phyloP scores from a whole-genome alignment of 257 asterid species.

The Nicotiana knightiana region DNA sequence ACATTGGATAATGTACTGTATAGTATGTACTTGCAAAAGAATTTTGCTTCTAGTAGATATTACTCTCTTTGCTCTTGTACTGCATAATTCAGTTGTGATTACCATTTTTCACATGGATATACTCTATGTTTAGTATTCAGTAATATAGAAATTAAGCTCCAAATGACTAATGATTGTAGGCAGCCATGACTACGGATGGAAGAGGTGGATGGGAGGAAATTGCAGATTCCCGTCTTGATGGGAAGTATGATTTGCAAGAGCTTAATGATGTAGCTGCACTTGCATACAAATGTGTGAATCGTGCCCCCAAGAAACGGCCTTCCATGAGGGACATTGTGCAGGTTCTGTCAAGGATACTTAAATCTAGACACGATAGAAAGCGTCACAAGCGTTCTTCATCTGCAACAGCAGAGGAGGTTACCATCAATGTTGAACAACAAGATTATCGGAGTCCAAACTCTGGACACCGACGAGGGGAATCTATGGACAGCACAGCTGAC shows the following conservation, averaged over 20 bases:
- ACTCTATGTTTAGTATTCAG: neutral
- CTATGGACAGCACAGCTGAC: conserved; percentile 60
- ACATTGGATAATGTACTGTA: neutral
- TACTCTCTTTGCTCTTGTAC: neutral
- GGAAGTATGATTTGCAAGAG: conserved; percentile 57
- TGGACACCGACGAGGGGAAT: conserved; percentile 54
- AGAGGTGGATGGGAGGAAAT: conserved; percentile 95
- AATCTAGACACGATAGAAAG: conserved; percentile 37
- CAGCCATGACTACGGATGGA: conserved; percentile 89
- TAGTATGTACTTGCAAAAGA: neutral
- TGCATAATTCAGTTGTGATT: neutral
- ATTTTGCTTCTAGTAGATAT: neutral
- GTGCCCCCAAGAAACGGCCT: conserved; percentile 58
- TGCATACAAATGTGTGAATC: conserved; percentile 73
- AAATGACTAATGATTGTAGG: conserved; percentile 34
- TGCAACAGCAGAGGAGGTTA: conserved; percentile 42
- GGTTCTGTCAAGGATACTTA: conserved; percentile 57
- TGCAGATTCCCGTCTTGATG: conserved; percentile 73
- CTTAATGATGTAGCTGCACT: conserved; percentile 67
- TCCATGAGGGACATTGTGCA: conserved; percentile 83
- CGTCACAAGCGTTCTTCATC: conserved; percentile 33
- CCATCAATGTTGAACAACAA: conserved; percentile 40
- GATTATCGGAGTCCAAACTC: conserved; percentile 31
- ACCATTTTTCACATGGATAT: neutral
- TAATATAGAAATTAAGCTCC: neutral